phyloP scores from a whole-genome alignment of 495 filamentous ascomycete genomes.

The Clohesyomyces aquaticus region DNA sequence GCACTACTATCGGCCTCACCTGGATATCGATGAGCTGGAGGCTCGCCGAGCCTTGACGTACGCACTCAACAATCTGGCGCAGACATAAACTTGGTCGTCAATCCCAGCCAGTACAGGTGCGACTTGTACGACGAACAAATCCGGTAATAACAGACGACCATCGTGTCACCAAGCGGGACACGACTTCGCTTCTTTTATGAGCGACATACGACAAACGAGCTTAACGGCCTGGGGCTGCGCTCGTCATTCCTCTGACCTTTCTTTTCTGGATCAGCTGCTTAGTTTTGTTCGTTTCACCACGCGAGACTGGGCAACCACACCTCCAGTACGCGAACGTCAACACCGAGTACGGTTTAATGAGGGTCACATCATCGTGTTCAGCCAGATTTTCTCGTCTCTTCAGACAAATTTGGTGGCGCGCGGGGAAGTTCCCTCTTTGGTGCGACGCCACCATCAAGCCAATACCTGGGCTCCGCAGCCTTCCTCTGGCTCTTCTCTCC shows the following conservation, averaged over 20 bases:
- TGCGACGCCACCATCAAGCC: conserved; percentile 14
- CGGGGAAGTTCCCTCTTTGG: conserved; percentile 28
- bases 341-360: neutral
- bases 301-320: neutral
- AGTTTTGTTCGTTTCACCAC: conserved; percentile 1
- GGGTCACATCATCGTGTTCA: neutral
- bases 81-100: conserved; percentile 10
- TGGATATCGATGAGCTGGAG: conserved; percentile 43
- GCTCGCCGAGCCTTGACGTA: conserved; percentile 43
- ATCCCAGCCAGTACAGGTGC: conserved; percentile 4
- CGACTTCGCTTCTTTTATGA: neutral
- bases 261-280: neutral
- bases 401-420: conserved; percentile 18
- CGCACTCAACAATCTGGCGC: conserved; percentile 45
- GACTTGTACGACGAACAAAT: conserved; percentile 5
- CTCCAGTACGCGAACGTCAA: neutral
- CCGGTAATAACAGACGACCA: conserved; percentile 6
- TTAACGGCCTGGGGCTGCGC: neutral
- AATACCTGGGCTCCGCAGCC: neutral
- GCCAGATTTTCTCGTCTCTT: neutral
- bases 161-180: neutral
- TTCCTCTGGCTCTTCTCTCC: neutral
- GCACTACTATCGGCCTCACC: conserved; percentile 44
- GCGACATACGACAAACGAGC: neutral
- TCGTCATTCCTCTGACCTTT: neutral